Base-by-base conservation (phyloP, 2,329 filamentous ascomycete species). In the Dryadomyces quercivorus region DNA sequence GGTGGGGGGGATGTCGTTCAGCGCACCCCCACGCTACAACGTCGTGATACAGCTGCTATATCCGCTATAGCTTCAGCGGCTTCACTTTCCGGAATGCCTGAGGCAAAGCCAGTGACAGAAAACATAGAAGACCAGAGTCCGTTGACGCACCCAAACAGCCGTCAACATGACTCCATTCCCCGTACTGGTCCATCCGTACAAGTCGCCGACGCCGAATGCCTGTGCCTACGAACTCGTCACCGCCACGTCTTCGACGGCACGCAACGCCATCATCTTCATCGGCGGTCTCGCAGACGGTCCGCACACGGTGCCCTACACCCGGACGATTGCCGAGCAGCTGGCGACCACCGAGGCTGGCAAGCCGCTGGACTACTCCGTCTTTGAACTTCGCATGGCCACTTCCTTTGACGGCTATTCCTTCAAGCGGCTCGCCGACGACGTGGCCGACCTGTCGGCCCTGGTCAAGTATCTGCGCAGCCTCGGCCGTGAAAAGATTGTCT, bases 251-350 rank as follows among this genome's bases (percentile, higher is more conserved):
- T 21, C 55, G 34, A n/a, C 31, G 2, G 55, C 58, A 6, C 53
- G 48, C 9, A 81, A 87, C 66, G 82, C 81, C 3, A 67, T 89
- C 53, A 67, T 89, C 57, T 86, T 85, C 69, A 75, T 88, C 58
- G 84, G 83, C 58, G 86, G 86, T 40, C 76, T 90, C 16, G 76
- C 76, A 42, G 86, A 88, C 65, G 84, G 84, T 1, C 78, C 85
- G 56, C 78, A 85, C 58, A 82, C 81, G 0, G 75, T 85, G 9
- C 69, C 74, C 1, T 87, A 85, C 57, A 69, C 74, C 50, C 71
- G 72, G 5, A 63, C 65, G 1, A 66, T 82, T 54, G 74, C 77
- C 15, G 64, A 66, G 43, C 65, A 66, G 50, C 64, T 80, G 5
- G 69, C 66, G 5, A 58, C 66, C 7, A 57, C 63, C 1, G 65